Conservation (phyloP, 2,329 filamentous ascomycete genomes). For the Pseudogymnoascus sp. region DNA sequence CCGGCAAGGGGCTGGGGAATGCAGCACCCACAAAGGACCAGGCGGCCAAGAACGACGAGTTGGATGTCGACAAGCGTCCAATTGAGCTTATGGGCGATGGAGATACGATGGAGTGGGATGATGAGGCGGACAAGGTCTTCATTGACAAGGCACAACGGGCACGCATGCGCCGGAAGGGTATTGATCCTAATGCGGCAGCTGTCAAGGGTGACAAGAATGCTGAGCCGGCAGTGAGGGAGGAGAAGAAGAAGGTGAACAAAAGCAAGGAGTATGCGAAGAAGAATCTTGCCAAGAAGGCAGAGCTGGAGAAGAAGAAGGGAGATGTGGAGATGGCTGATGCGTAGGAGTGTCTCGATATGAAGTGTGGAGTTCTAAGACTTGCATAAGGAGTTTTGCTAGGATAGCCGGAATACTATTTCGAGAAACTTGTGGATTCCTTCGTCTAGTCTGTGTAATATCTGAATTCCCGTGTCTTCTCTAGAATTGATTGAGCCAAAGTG, state of each 20-base stretch:
- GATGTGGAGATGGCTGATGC: slow-evolving; percentile 9
- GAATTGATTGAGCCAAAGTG: too few species aligned
- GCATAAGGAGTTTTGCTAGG: slow-evolving; percentile 6
- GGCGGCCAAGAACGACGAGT: slow-evolving; percentile 36
- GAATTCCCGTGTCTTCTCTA: too few species aligned
- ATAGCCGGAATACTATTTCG: slow-evolving; percentile 2
- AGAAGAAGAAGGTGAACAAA: slow-evolving; percentile 21
- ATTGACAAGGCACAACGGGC: slow-evolving; percentile 69
- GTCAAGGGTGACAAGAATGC: not conserved
- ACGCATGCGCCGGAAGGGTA: slow-evolving; percentile 64
- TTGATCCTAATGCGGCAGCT: slow-evolving; percentile 47
- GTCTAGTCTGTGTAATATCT: too few species aligned
- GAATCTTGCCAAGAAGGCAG: slow-evolving; percentile 9
- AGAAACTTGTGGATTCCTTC: not conserved
- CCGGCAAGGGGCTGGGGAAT: slow-evolving; percentile 35
- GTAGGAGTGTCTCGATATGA: not conserved
- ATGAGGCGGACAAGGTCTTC: slow-evolving; percentile 63
- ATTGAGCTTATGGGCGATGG: slow-evolving; percentile 43
- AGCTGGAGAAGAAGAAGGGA: not conserved
- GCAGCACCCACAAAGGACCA: slow-evolving; percentile 23
- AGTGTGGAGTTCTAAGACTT: not conserved
- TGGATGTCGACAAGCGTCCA: slow-evolving; percentile 61
- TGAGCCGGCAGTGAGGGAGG: slow-evolving; percentile 11
- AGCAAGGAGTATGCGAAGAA: slow-evolving; percentile 16
- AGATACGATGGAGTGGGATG: slow-evolving; percentile 66